Conservation (phyloP, 257 asterid species). For the Solanum habrochaites region DNA sequence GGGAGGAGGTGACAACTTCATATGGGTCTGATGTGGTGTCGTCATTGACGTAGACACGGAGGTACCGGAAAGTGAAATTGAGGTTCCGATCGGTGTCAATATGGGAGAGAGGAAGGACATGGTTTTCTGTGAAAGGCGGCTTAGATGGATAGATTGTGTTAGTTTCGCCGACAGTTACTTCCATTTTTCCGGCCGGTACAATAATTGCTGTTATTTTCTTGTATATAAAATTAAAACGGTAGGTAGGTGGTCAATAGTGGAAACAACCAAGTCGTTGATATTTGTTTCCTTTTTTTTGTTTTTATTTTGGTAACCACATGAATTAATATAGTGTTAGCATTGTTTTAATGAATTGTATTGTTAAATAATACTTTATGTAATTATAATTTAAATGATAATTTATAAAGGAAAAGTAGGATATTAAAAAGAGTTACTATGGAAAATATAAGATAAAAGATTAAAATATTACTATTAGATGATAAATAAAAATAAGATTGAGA, state of each 20-base stretch:
- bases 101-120: slow-evolving; percentile 73
- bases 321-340: too few species aligned
- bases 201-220: not conserved
- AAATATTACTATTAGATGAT: too few species aligned
- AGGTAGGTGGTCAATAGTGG: not conserved
- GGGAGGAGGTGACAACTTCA: slow-evolving; percentile 52
- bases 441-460: too few species aligned
- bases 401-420: too few species aligned
- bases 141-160: slow-evolving; percentile 28
- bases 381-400: too few species aligned
- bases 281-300: not conserved
- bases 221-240: not conserved
- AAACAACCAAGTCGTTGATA: not conserved
- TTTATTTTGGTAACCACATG: not conserved
- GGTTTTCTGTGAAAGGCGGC: slow-evolving; percentile 34
- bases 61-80: slow-evolving; percentile 64
- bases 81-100: slow-evolving; percentile 71
- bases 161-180: slow-evolving; percentile 29
- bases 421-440: too few species aligned
- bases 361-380: too few species aligned
- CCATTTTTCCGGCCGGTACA: slow-evolving; percentile 10
- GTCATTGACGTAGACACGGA: slow-evolving; percentile 51
- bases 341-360: too few species aligned
- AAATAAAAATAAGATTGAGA: too few species aligned
- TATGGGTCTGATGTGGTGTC: slow-evolving; percentile 26